Conservation (phyloP, 192 early-diverging fungal species). For the Podila minutissima region DNA sequence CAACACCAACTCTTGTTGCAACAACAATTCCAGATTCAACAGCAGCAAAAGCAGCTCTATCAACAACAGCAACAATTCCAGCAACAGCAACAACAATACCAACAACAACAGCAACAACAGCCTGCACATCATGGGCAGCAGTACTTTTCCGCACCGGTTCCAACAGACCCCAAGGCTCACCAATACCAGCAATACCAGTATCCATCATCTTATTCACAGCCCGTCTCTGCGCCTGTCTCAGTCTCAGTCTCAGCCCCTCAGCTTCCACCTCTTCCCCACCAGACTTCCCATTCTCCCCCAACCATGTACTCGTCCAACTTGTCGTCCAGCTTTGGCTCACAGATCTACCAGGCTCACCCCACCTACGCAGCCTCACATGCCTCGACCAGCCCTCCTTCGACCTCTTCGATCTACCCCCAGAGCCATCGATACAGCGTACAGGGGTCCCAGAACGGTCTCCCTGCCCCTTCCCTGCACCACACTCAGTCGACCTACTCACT, state of each 20-base stretch:
- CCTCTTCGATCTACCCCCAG: not conserved
- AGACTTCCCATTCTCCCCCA: not conserved
- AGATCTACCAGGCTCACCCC: slow-evolving; percentile 1
- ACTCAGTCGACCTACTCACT: not conserved
- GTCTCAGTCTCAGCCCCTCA: not conserved
- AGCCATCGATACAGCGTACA: slow-evolving; percentile 1
- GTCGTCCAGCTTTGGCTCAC: not conserved
- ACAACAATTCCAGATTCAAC: not conserved
- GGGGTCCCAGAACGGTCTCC: not conserved
- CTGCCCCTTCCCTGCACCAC: not conserved
- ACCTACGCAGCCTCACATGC: not conserved
- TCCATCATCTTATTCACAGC: not conserved
- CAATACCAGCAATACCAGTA: not conserved
- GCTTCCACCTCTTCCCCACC: not conserved
- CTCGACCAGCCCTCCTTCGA: not conserved
- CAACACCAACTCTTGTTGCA: not conserved
- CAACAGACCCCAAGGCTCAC: not conserved
- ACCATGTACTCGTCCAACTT: not conserved
- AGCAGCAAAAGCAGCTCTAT: not conserved
- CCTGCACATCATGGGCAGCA: not conserved
- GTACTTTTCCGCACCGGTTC: not conserved
- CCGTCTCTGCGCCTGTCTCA: not conserved
- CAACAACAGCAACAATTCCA: not conserved
- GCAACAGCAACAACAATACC: not conserved
- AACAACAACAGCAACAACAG: not conserved